Evolutionary conservation across 306 rosid species (phyloP).

Genomic region (Rosa lucieae): DNA sequence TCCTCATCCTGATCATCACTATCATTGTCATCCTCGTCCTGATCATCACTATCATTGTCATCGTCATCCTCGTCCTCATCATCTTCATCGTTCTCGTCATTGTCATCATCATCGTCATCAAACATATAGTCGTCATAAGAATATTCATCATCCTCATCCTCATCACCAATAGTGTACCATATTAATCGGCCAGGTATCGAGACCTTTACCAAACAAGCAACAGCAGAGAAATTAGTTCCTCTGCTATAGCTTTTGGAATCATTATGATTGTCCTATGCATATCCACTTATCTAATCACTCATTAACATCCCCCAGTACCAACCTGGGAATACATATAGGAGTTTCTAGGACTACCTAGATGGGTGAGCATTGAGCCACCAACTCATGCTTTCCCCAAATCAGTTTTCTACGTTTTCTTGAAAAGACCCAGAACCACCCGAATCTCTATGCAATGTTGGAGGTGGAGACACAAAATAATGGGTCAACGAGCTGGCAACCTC

Average conservation of each 20-base stretch:
- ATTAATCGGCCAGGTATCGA: conserved; percentile 32
- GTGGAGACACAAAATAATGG: background rate
- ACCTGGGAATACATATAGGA: conserved; percentile 3
- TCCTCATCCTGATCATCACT: background rate
- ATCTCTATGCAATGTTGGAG: background rate
- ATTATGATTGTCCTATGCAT: conserved; percentile 25
- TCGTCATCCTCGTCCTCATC: background rate
- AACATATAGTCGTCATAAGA: conserved; percentile 11
- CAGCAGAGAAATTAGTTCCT: conserved; percentile 81
- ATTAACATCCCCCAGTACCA: conserved; percentile 1
- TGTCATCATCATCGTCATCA: background rate
- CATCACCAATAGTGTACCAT: conserved; percentile 48
- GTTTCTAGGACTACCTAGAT: conserved; percentile 12
- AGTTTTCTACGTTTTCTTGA: background rate
- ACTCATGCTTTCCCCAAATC: background rate
- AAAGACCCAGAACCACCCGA: conserved; percentile 4
- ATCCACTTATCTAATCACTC: background rate
- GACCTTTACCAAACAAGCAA: conserved; percentile 68
- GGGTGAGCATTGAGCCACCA: background rate
- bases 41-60: background rate
- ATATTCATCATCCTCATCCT: conserved; percentile 18
- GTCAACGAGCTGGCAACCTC: background rate
- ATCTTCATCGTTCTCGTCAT: background rate
- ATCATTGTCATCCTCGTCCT: background rate
- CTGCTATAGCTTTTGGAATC: conserved; percentile 46